Evolutionary conservation across 2,329 filamentous ascomycete genomes (phyloP).

Genomic region (Coleophoma crateriformis): DNA sequence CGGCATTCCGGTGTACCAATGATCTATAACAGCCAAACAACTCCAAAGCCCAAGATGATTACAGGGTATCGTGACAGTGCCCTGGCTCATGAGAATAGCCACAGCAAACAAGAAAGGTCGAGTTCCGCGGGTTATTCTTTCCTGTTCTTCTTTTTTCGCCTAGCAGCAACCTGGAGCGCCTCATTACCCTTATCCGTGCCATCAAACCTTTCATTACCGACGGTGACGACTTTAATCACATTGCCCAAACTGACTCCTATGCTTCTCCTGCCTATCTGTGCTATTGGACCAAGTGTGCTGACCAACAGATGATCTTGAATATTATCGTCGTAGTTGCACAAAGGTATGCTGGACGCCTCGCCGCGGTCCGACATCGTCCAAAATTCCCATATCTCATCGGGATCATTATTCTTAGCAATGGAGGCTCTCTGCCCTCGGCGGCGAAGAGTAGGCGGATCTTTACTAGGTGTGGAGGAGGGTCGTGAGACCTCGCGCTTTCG

Average conservation of each 20-base stretch:
- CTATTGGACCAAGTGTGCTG: constrained; percentile 59
- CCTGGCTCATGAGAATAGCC: too few relatives aligned
- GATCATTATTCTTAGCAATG: background rate
- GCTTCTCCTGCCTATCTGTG: constrained; percentile 55
- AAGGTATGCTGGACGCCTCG: constrained; percentile 18
- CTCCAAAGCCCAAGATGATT: too few relatives aligned
- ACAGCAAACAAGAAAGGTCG: too few relatives aligned
- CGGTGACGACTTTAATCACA: constrained; percentile 63
- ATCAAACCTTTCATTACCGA: constrained; percentile 62
- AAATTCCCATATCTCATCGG: constrained; percentile 40
- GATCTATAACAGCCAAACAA: too few relatives aligned
- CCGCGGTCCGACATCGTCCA: constrained; percentile 44
- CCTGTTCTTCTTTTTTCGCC: background rate
- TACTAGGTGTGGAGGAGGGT: background rate
- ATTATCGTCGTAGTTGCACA: constrained; percentile 10
- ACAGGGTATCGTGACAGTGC: too few relatives aligned
- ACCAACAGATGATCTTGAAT: constrained; percentile 52
- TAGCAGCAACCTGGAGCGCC: constrained; percentile 6
- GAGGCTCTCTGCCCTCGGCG: constrained; percentile 6
- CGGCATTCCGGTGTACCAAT: too few relatives aligned
- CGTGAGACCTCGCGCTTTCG: constrained; percentile 35
- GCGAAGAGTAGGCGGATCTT: constrained; percentile 6
- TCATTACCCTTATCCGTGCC: constrained; percentile 15
- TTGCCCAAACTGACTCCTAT: constrained; percentile 70
- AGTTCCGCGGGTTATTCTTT: too few relatives aligned